Conservation (phyloP, 306 rosid species). For the Morella rubra region DNA sequence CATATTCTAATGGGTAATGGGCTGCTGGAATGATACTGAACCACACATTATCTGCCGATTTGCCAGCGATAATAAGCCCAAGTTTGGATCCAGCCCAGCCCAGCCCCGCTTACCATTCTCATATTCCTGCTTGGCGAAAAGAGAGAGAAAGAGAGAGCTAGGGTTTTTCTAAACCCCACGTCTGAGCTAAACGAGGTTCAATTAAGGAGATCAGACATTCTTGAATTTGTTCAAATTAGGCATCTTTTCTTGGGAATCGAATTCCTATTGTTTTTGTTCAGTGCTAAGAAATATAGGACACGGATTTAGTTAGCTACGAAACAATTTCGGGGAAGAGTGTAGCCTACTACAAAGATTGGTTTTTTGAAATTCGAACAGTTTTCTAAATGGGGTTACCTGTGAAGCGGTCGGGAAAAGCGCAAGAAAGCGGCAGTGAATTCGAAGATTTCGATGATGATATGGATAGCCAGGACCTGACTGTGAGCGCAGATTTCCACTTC, state of each 20-base stretch:
- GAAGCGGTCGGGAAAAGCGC: slow-evolving; percentile 23
- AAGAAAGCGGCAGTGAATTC: slow-evolving; percentile 31
- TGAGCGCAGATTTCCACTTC: slow-evolving; percentile 8
- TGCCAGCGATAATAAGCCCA: background rate
- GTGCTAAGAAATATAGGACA: no score
- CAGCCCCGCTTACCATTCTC: background rate
- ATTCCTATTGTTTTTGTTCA: no score
- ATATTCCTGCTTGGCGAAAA: background rate
- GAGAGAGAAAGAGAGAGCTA: background rate
- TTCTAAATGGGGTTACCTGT: slow-evolving; percentile 23
- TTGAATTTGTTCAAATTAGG: background rate
- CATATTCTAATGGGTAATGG: background rate
- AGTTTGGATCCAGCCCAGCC: background rate
- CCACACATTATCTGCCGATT: background rate
- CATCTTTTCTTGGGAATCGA: background rate
- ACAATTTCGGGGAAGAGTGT: no score
- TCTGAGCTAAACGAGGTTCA: background rate
- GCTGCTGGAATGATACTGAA: background rate
- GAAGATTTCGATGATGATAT: slow-evolving; percentile 15
- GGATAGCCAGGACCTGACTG: slow-evolving; percentile 19
- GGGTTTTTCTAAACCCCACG: background rate
- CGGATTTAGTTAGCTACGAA: no score
- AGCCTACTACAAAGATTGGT: slow-evolving; percentile 4
- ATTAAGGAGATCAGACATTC: background rate
- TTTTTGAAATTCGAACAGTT: slow-evolving; percentile 31